Evolutionary conservation across 179 eudicot genomes (phyloP).

Genomic region (Heliamphora pulchella): DNA sequence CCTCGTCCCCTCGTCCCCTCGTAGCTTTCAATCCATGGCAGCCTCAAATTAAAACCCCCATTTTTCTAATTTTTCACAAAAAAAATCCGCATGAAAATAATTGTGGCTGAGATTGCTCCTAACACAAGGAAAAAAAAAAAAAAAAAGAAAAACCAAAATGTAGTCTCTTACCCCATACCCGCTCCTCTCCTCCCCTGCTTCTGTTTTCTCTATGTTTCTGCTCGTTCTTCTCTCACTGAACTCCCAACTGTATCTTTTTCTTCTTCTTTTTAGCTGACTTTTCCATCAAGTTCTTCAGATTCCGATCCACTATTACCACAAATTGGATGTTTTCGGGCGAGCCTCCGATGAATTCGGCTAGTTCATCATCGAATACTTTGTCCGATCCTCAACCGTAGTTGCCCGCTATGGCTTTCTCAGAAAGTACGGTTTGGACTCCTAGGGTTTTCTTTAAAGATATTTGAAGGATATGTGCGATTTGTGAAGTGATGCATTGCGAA

Average conservation of each 20-base stretch:
- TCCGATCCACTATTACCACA: slow-evolving; percentile 19
- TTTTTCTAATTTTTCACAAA: slow-evolving; percentile 10
- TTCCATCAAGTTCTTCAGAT: slow-evolving; percentile 11
- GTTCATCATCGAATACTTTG: slow-evolving; percentile 4
- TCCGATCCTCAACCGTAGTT: not conserved
- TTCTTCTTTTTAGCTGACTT: not conserved
- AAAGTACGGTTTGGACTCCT: slow-evolving; percentile 18
- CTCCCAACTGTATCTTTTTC: not conserved
- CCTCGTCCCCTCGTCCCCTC: not conserved
- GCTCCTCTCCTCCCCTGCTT: not conserved
- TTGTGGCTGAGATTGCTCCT: slow-evolving; percentile 56
- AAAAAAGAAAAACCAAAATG: too few species aligned
- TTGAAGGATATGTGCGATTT: not conserved
- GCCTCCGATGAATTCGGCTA: slow-evolving; percentile 8
- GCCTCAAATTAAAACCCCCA: slow-evolving; percentile 30
- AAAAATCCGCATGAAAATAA: slow-evolving; percentile 16
- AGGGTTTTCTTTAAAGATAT: not conserved
- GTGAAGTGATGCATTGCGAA: not conserved
- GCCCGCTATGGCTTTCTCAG: slow-evolving; percentile 12
- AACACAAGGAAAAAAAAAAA: not conserved
- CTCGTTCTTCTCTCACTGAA: not conserved
- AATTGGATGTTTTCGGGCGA: not conserved
- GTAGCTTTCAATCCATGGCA: slow-evolving; percentile 12
- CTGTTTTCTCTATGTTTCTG: not conserved
- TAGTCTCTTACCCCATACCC: not conserved